phyloP scores from a whole-genome alignment of 2,329 filamentous ascomycete species.

The Neopestalotiopsis sp. region DNA sequence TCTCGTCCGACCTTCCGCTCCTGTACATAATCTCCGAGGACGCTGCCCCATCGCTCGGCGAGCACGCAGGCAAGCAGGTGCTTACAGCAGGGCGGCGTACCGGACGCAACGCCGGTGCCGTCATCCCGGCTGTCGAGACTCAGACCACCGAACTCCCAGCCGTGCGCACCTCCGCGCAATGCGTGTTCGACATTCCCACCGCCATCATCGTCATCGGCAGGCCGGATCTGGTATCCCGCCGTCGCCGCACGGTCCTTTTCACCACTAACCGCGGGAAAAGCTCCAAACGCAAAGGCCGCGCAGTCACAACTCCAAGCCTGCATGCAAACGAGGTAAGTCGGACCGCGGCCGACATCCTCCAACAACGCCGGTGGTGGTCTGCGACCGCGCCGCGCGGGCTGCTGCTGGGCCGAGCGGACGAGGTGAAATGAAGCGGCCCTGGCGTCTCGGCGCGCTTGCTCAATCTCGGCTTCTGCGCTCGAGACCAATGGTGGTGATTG shows the following conservation, averaged over 20 bases:
- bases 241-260: background rate
- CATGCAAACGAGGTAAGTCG: slow-evolving; percentile 73
- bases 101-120: slow-evolving; percentile 15
- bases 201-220: slow-evolving; percentile 20
- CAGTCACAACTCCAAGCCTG: slow-evolving; percentile 88
- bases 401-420: slow-evolving; percentile 63
- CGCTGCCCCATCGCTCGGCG: slow-evolving; percentile 65
- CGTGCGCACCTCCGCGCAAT: slow-evolving; percentile 19
- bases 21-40: slow-evolving; percentile 64
- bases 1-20: slow-evolving; percentile 61
- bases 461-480: slow-evolving; percentile 7
- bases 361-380: slow-evolving; percentile 29
- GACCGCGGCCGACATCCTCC: slow-evolving; percentile 32
- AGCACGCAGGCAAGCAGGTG: slow-evolving; percentile 87
- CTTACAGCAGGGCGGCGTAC: slow-evolving; percentile 71
- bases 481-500: background rate
- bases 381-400: slow-evolving; percentile 33
- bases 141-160: slow-evolving; percentile 39
- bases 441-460: slow-evolving; percentile 15
- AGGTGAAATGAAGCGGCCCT: slow-evolving; percentile 55
- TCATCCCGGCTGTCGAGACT: slow-evolving; percentile 38
- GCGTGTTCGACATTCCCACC: background rate
- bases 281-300: slow-evolving; percentile 78
- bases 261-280: slow-evolving; percentile 56
- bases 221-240: slow-evolving; percentile 19